Evolutionary conservation across 345 rosid genomes (phyloP).

Genomic region (Mangifera indica): DNA sequence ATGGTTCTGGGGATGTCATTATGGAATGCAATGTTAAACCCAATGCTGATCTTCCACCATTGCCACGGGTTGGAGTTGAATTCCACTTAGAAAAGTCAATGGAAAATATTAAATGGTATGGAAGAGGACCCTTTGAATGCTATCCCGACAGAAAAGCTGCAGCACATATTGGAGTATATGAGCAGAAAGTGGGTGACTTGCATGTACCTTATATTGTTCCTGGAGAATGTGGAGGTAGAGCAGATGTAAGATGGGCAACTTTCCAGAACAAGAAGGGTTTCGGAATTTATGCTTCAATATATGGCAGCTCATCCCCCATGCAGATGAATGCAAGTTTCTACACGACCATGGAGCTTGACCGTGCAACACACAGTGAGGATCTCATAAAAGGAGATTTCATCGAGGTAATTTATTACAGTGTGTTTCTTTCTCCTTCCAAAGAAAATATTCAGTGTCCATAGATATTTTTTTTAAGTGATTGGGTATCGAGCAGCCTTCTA

Average conservation of each 20-base stretch:
- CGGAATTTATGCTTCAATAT: slow-evolving; percentile 81
- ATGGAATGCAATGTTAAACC: slow-evolving; percentile 64
- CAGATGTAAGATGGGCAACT: slow-evolving; percentile 95
- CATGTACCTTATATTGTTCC: slow-evolving; percentile 96
- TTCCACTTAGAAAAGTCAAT: slow-evolving; percentile 66
- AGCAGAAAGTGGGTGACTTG: slow-evolving; percentile 62
- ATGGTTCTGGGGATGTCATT: slow-evolving; percentile 76
- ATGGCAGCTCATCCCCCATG: slow-evolving; percentile 77
- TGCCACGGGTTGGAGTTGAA: slow-evolving; percentile 88
- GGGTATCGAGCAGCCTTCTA: neutral
- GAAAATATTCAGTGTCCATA: neutral
- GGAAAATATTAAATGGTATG: slow-evolving; percentile 79
- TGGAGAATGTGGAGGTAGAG: slow-evolving; percentile 85
- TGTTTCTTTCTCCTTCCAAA: neutral
- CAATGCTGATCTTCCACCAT: slow-evolving; percentile 69
- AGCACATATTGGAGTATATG: slow-evolving; percentile 73
- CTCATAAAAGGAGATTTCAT: slow-evolving; percentile 65
- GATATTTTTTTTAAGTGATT: neutral
- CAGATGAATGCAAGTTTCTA: slow-evolving; percentile 93
- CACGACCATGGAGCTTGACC: slow-evolving; percentile 61
- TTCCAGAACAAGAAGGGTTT: slow-evolving; percentile 63
- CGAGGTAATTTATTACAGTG: slow-evolving; percentile 49
- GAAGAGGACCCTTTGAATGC: slow-evolving; percentile 96
- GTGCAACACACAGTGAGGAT: slow-evolving; percentile 70
- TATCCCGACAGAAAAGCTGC: slow-evolving; percentile 97